phyloP scores from a whole-genome alignment of 139 green algal species.

The Trebouxia sp. region DNA sequence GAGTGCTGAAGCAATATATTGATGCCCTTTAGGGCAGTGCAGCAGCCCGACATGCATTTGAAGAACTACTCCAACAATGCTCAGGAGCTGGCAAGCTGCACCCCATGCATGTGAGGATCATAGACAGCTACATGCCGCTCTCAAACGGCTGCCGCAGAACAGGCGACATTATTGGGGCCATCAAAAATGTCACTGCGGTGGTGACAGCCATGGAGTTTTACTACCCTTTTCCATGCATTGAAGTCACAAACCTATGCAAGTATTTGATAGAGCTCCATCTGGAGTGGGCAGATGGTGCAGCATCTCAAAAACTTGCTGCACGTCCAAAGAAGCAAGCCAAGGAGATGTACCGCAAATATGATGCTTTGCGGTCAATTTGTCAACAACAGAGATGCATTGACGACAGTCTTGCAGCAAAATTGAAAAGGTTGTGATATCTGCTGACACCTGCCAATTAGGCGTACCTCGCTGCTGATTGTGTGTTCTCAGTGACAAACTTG shows the following conservation, averaged over 20 bases:
- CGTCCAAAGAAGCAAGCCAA: constrained; percentile 15
- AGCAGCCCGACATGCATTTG: constrained; percentile 4
- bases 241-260: background rate
- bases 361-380: background rate
- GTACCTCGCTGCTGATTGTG: background rate
- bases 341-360: background rate
- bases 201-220: background rate
- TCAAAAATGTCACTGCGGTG: background rate
- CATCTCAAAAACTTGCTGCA: background rate
- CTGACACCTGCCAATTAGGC: background rate
- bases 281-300: background rate
- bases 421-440: background rate
- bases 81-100: constrained; percentile 30
- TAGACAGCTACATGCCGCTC: constrained; percentile 33
- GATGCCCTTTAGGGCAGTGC: constrained; percentile 12
- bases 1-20: too few species aligned
- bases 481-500: too few species aligned
- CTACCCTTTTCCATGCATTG: background rate
- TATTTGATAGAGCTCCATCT: background rate
- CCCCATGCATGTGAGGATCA: constrained; percentile 10
- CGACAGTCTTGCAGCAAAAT: background rate
- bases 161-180: constrained; percentile 8
- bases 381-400: background rate
- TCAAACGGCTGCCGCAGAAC: constrained; percentile 24
- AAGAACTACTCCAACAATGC: background rate